phyloP scores from a whole-genome alignment of 192 early-diverging fungal genomes.

The Lobosporangium transversale region DNA sequence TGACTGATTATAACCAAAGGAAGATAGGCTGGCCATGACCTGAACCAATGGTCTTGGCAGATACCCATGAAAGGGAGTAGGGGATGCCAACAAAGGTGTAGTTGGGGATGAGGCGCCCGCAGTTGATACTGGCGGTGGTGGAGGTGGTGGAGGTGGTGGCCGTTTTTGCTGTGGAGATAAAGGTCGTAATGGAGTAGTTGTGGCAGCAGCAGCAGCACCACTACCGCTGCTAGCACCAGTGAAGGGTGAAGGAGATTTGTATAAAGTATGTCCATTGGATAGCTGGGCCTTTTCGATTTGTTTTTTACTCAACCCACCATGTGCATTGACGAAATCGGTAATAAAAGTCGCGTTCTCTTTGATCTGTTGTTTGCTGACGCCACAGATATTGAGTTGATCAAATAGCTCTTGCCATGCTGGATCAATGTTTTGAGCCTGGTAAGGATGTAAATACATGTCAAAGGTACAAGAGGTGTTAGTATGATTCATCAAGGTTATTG shows the following conservation, averaged over 20 bases:
- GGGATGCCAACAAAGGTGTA: constrained; percentile 13
- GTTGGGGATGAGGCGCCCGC: not conserved
- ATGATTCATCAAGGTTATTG: no score
- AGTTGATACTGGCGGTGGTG: constrained; percentile 48
- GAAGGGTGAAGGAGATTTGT: no score
- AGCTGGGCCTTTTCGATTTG: constrained; percentile 1
- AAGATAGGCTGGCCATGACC: constrained; percentile 35
- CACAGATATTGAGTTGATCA: constrained; percentile 71
- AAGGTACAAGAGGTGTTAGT: no score
- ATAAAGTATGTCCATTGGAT: no score
- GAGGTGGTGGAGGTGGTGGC: constrained; percentile 47
- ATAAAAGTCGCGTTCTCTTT: constrained; percentile 73
- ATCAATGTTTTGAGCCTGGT: constrained; percentile 71
- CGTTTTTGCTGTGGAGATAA: constrained; percentile 20
- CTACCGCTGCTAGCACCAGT: not conserved
- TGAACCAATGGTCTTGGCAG: constrained; percentile 35
- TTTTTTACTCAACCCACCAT: constrained; percentile 60
- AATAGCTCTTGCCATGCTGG: constrained; percentile 76
- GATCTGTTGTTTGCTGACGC: constrained; percentile 64
- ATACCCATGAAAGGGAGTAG: constrained; percentile 40
- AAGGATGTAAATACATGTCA: not conserved
- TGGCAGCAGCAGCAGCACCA: constrained; percentile 23
- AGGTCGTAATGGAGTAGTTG: constrained; percentile 44
- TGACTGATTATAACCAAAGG: constrained; percentile 41
- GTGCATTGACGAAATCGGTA: constrained; percentile 73